phyloP scores from a whole-genome alignment of 2,329 filamentous ascomycete species.

The Trichoderma breve region DNA sequence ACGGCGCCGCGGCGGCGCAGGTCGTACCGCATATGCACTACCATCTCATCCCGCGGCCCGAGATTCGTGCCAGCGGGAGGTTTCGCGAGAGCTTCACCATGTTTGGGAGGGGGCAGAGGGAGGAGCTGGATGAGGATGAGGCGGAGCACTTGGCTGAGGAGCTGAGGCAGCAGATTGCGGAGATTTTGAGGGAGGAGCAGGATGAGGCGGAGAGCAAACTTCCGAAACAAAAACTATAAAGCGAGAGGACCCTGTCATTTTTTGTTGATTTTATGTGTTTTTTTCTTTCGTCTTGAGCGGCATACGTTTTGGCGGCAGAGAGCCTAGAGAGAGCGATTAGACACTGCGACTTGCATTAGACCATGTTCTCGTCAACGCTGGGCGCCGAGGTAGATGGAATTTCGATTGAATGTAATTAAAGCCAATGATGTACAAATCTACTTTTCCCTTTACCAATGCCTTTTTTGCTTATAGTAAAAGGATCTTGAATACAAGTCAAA shows the following conservation, averaged over 20 bases:
- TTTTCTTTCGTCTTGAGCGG: neutral
- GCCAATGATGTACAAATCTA: neutral
- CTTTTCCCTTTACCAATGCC: neutral
- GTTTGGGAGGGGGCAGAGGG: conserved; percentile 72
- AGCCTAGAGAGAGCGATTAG: neutral
- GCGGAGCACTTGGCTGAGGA: conserved; percentile 57
- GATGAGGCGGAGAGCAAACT: conserved; percentile 20
- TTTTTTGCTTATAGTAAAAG: no score
- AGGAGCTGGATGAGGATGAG: conserved; percentile 76
- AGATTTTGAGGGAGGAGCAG: conserved; percentile 44
- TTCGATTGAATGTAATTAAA: neutral
- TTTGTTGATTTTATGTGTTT: no score
- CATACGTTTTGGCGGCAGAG: neutral
- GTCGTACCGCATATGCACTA: conserved; percentile 94
- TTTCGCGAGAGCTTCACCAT: conserved; percentile 71
- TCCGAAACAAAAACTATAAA: conserved; percentile 42
- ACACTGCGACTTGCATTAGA: neutral
- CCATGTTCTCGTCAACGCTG: neutral
- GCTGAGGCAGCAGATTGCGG: conserved; percentile 50
- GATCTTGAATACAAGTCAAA: no score
- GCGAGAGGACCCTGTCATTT: no score
- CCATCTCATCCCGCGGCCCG: conserved; percentile 85
- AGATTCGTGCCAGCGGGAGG: conserved; percentile 54
- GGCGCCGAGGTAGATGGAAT: neutral
- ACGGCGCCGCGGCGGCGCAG: conserved; percentile 83